These are phyloP conservation scores for Chlorella sp. DNA, from an alignment of 139 green algal species.

Conservation along the genomic window DNA sequence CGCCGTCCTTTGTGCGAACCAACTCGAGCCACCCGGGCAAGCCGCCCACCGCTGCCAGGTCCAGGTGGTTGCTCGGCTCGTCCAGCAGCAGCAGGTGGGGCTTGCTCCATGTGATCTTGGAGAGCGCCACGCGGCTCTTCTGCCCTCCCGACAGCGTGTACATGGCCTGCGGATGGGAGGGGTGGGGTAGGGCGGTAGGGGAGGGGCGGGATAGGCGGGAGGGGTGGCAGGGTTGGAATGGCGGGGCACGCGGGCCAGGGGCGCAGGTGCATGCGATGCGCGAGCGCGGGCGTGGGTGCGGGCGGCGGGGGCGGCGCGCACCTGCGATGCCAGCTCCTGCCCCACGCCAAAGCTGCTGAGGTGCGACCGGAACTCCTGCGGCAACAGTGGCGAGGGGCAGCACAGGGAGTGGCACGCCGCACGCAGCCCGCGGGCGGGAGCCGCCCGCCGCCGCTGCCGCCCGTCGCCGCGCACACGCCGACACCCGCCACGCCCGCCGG, in stretches of 20 bases:
- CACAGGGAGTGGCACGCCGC: not conserved
- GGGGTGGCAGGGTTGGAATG: too few species aligned
- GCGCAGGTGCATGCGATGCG: too few species aligned
- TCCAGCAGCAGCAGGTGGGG: slow-evolving; percentile 91
- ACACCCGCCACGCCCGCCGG: too few species aligned
- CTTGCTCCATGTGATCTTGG: slow-evolving; percentile 78
- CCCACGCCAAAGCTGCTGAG: slow-evolving; percentile 89
- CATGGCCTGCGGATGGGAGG: too few species aligned
- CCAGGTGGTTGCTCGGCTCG: slow-evolving; percentile 88
- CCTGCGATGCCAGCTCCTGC: slow-evolving; percentile 78
- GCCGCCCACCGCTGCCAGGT: slow-evolving; percentile 89
- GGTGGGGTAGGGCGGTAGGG: too few species aligned
- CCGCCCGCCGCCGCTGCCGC: too few species aligned
- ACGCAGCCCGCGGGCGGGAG: too few species aligned
- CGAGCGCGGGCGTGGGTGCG: too few species aligned
- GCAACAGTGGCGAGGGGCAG: not conserved
- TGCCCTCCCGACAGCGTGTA: slow-evolving; percentile 93
- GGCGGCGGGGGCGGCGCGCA: too few species aligned
- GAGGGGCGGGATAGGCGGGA: too few species aligned
- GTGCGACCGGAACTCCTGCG: slow-evolving; percentile 73
- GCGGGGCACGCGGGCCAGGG: too few species aligned
- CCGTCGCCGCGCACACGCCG: too few species aligned
- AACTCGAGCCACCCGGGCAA: slow-evolving; percentile 45
- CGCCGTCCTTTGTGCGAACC: not conserved
- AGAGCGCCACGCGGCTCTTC: slow-evolving; percentile 74